Evolutionary conservation across 495 filamentous ascomycete genomes (phyloP), one percentile per base, ranked within the genome.

Genomic region (Talaromyces wortmannii): DNA sequence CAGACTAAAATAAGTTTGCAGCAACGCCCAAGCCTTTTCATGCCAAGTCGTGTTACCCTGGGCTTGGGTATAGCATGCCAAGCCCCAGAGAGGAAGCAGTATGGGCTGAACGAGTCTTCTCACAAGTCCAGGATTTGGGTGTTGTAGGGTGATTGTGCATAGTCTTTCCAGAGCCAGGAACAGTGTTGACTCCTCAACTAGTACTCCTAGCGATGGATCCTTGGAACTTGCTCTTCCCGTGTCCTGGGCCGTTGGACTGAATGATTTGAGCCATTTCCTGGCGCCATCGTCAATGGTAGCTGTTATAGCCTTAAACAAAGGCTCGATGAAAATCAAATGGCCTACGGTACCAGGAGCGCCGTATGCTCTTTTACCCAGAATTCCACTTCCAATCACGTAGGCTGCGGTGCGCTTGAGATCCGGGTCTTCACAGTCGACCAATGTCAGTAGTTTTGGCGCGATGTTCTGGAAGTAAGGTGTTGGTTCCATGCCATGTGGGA

Each of bases 371-470:
- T 83, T 83, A 0, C 83, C 82, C 48, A 94, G 63, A 16, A 92
- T 83, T 0, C 88, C 87, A 61, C 83, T 86, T 0, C 85, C 87
- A 52, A 91, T 85, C 45, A 89, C 78, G 63, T 89, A 89, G 0
- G 86, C 81, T 4, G 84, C 85, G 6, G 79, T 84, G 58, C 78
- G 86, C 54, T 69, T 76, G 57, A 92, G 68, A 61, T 90, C 87
- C 5, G 68, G 74, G 30, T 83, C 81, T 31, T 74, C 70, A 1
- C 85, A 85, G 60, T 90, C 86, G 17, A 94, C 77, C 12, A 92
- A 74, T 32, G 64, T 60, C 16, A 88, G 67, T 11, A 94, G 73
- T 59, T 91, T 87, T 7, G 85, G 82, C 3, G 80, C 82, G 49
- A 91, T 79, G 11, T 71, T 71, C 4, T 71, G 60, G 57, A 90